phyloP scores from a whole-genome alignment of 306 rosid species.

The Psophocarpus tetragonolobus region DNA sequence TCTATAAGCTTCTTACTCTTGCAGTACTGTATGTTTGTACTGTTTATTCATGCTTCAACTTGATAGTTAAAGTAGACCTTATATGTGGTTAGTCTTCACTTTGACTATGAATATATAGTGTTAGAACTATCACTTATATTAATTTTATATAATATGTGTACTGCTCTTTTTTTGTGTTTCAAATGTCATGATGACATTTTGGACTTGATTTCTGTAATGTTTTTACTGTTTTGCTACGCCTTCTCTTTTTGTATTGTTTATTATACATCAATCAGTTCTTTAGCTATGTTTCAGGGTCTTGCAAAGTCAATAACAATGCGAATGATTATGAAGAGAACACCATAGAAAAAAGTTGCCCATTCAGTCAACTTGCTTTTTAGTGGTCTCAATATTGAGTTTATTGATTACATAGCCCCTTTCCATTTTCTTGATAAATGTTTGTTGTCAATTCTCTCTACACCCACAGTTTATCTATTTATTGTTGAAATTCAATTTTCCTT shows the following conservation, averaged over 20 bases:
- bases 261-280: not conserved
- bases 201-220: constrained; percentile 23
- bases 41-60: constrained; percentile 12
- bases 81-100: constrained; percentile 14
- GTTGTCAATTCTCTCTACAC: not conserved
- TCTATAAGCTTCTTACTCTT: constrained; percentile 7
- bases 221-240: constrained; percentile 14
- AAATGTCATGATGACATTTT: constrained; percentile 9
- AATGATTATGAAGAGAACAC: constrained; percentile 9
- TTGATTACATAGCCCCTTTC: constrained; percentile 7
- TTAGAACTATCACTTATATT: constrained; percentile 11
- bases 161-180: not conserved
- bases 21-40: not conserved
- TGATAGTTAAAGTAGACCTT: constrained; percentile 6
- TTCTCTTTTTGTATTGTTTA: not conserved
- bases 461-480: not conserved
- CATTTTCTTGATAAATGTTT: not conserved
- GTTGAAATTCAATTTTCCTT: not conserved
- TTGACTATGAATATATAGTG: not conserved
- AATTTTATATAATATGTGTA: not conserved
- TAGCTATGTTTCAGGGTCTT: not conserved
- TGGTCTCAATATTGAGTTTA: constrained; percentile 15
- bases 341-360: not conserved
- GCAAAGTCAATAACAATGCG: not conserved
- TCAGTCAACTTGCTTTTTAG: not conserved